Evolutionary conservation across 148 eudicot species (phyloP), one percentile per base, ranked within the genome.

Genomic region (Vaccinium corymbosum): DNA sequence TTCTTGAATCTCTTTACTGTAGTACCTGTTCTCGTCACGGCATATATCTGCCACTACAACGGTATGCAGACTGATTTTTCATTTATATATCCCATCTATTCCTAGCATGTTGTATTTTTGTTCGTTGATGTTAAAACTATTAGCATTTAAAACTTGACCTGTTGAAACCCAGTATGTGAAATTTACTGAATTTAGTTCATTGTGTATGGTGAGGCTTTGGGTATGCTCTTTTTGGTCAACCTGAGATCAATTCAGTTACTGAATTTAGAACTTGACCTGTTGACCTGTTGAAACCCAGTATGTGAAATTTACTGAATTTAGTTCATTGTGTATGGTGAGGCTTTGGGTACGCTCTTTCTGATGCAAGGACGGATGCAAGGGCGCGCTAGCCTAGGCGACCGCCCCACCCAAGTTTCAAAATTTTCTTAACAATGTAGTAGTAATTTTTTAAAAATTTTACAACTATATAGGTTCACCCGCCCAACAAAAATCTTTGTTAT

Each of bases 31-130:
- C 93, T 96, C 16, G 94, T 96, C 82, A 92, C 94, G 83, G 98
- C 99, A 70, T 96, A 92, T 82, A 94, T 94, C 82, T 96, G 99
- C 87, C 99, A 96, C 88, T 96, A 92, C 83, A 96, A 96, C 72
- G 98, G 99, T 96, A 86, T 32, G 87, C 48, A 53, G 52, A 25
- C 73, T 82, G 55, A 79, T 53, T 32, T 85, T 57, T 7, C 20
- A 46, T 75, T 4, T 22, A 29, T 55, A n/a, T 12, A 11, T 32
- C 68, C 17, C 61, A 42, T 57, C 2, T 32, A 25, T 22, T 4
- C 48, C 10, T 59, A 68, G 42, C 16, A 12, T 68, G 27, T 70
- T 56, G 25, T 4, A 14, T 7, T 48, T 57, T 46, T 6, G 52
- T 27, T 35, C 50, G 50, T 50, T 59, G 76, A 61, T 81, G 56